A percentile compares a stretch with the other conserved stretches of the same genome.
Evolutionary conservation across 176 grass and related monocot genomes (phyloP).

Genomic region (Ensete ventricosum): DNA sequence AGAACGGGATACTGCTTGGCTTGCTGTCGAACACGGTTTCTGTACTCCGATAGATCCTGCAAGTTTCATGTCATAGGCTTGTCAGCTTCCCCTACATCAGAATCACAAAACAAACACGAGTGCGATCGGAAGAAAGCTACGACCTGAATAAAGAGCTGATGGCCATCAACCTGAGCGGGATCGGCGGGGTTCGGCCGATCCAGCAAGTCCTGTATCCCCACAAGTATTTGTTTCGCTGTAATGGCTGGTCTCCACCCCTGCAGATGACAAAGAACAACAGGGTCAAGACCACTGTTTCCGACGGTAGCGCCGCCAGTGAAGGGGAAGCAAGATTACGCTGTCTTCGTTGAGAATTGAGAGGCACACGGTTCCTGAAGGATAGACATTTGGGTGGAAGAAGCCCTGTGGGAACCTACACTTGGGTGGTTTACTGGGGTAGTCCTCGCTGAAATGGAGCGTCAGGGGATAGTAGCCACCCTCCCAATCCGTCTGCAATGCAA

Average conservation of each 20-base stretch:
- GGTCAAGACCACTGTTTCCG: background rate
- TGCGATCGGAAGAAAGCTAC: background rate
- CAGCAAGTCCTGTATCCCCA: conserved; percentile 4
- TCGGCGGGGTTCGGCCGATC: background rate
- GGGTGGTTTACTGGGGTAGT: conserved; percentile 71
- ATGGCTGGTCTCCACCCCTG: conserved; percentile 9
- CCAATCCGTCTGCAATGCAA: conserved; percentile 50
- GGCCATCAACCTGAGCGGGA: background rate
- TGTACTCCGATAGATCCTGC: background rate
- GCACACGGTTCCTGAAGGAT: conserved; percentile 72
- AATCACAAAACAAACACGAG: background rate
- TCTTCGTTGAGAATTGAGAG: conserved; percentile 69
- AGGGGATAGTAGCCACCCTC: conserved; percentile 61
- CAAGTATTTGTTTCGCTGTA: conserved; percentile 8
- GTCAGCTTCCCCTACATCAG: background rate
- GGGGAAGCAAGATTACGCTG: conserved; percentile 30
- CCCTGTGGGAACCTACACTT: conserved; percentile 68
- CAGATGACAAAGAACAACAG: background rate
- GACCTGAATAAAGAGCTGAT: background rate
- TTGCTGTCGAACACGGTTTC: background rate
- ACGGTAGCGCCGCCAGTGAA: background rate
- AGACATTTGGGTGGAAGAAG: conserved; percentile 75
- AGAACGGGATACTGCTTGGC: background rate
- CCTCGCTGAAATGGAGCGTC: conserved; percentile 57
- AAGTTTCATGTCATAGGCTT: background rate